Base-by-base conservation (phyloP, 164 flowering plant species). In the Chloranthus sessilifolius region DNA sequence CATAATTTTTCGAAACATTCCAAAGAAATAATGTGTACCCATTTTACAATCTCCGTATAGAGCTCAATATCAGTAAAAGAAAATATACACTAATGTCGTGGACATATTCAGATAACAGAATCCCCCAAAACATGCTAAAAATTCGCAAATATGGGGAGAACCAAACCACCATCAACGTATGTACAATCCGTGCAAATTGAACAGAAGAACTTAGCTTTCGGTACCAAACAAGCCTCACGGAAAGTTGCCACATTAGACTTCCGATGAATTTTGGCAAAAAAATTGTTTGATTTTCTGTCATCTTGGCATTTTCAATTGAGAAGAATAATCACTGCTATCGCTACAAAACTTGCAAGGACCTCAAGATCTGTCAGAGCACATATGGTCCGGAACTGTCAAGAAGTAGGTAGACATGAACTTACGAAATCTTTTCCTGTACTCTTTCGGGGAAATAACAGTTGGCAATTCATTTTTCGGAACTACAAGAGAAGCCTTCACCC, bases 341-440 rank as follows among this genome's bases (percentile, higher is more conserved):
- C 65, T 66, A 51, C 72, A 65, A 15, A 66, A 64, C 29, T 64
- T 54, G 50, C 73, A 66, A 50, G 65, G 69, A 14, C 70, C 67
- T 11, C 60, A 53, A 49, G 73, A 61, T 57, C 38, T 52, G 14
- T 69, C 61, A 0, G 68, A 60, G 68, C 80, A 74, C 85, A 85
- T 80, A 38, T 61, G 52, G 57, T 83, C 94, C 4, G 99, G 99
- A 15, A 86, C 74, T 35, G 81, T 67, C 35, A 82, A 52, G 61
- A 88, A 75, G 58, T 92, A 70, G 1, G 74, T 53, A 1, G 77
- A 64, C 79, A 92, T 82, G 76, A 84, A 89, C 74, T 82, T 88
- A 60, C 95, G 71, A 69, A 88, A 92, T 59, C 99, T 69, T 68
- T 77, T 86, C 68, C 81, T 86, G 74, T 92, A 88, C 63, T 86